These are phyloP conservation scores for Cercospora brassicicola DNA, from an alignment of 2,329 filamentous ascomycete species.

Conservation along the genomic window DNA sequence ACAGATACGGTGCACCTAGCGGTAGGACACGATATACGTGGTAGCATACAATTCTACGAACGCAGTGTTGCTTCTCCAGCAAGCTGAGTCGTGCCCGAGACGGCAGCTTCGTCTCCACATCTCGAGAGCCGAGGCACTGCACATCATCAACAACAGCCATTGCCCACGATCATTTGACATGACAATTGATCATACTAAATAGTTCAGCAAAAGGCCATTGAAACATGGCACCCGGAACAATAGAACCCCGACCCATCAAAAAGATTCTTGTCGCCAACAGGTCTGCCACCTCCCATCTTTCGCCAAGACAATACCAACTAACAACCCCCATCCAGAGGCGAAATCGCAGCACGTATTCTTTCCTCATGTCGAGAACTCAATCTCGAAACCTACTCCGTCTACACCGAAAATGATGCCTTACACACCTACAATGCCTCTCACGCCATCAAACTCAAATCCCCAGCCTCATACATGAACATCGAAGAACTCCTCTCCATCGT, in stretches of 20 bases:
- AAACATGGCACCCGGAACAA: slow-evolving; percentile 5
- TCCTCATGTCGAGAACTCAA: slow-evolving; percentile 60
- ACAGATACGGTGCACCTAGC: slow-evolving; percentile 5
- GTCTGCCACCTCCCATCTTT: slow-evolving; percentile 16
- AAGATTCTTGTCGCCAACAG: slow-evolving; percentile 37
- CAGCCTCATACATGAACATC: slow-evolving; percentile 57
- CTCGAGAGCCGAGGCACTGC: slow-evolving; percentile 10
- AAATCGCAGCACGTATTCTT: slow-evolving; percentile 63
- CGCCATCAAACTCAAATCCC: slow-evolving; percentile 53
- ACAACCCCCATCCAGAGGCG: slow-evolving; percentile 50
- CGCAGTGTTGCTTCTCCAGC: background rate
- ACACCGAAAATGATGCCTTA: slow-evolving; percentile 56
- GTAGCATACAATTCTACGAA: background rate
- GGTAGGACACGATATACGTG: slow-evolving; percentile 4
- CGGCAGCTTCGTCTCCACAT: slow-evolving; percentile 7
- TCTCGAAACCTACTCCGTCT: slow-evolving; percentile 58
- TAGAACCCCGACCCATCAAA: slow-evolving; percentile 30
- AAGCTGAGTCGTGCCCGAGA: background rate
- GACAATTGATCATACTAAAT: background rate
- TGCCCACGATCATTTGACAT: background rate
- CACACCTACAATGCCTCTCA: slow-evolving; percentile 56
- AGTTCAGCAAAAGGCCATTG: background rate
- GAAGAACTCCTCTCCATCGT: slow-evolving; percentile 50
- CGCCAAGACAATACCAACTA: background rate
- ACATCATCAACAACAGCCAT: slow-evolving; percentile 1